A percentile compares a stretch with the other conserved stretches of the same genome.
phyloP scores from a whole-genome alignment of 1,139 yeast genomes.

The Kluyveromyces marxianus region DNA sequence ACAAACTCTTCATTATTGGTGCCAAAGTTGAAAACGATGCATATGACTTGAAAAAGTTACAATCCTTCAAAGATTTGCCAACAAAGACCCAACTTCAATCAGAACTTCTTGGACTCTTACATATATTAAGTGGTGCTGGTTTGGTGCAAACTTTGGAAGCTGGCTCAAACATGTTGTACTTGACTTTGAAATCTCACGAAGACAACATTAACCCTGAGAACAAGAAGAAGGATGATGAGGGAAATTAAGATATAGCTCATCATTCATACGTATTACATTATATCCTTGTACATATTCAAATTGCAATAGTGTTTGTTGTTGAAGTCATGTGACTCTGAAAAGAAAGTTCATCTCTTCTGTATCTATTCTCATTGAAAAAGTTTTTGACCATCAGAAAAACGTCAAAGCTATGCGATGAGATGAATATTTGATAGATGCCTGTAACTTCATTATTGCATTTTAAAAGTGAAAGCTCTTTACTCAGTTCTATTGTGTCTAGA shows the following conservation, averaged over 20 bases:
- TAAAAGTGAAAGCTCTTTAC: background rate
- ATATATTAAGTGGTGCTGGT: constrained; percentile 82
- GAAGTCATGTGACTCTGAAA: background rate
- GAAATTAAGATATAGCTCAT: background rate
- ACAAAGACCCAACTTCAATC: constrained; percentile 63
- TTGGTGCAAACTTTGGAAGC: constrained; percentile 74
- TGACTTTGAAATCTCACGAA: constrained; percentile 59
- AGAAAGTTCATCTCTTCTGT: background rate
- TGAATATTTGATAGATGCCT: background rate
- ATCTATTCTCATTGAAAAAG: background rate
- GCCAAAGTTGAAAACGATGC: constrained; percentile 66
- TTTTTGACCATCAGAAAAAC: background rate
- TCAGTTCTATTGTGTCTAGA: too few species aligned
- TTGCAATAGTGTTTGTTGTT: background rate
- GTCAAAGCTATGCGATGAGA: background rate
- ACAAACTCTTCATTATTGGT: constrained; percentile 73
- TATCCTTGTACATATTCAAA: background rate
- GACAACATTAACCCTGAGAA: constrained; percentile 23
- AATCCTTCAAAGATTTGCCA: constrained; percentile 66
- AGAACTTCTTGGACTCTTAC: constrained; percentile 78
- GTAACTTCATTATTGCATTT: background rate
- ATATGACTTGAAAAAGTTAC: constrained; percentile 46
- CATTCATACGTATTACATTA: background rate
- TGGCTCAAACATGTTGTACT: constrained; percentile 56
- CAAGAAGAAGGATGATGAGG: constrained; percentile 8